phyloP scores from a whole-genome alignment of 2,329 filamentous ascomycete species.

The Cordyceps militaris region DNA sequence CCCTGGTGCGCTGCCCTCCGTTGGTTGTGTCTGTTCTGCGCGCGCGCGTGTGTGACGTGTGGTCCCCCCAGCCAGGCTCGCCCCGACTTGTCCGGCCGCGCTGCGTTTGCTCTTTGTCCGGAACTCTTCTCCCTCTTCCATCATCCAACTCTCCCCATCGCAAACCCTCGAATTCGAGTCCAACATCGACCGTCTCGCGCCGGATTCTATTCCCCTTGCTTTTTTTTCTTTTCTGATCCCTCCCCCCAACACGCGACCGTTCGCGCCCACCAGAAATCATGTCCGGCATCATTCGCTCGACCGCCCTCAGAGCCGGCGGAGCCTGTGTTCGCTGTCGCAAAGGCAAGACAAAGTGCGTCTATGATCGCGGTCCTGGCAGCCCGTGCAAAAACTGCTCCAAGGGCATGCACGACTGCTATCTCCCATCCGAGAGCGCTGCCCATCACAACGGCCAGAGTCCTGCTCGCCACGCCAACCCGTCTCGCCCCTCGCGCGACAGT shows the following conservation, averaged over 20 bases:
- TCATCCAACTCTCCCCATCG: background rate
- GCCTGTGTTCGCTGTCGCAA: constrained; percentile 58
- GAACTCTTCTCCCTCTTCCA: background rate
- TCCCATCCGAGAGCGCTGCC: constrained; percentile 53
- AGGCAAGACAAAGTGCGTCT: constrained; percentile 58
- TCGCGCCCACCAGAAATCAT: constrained; percentile 23
- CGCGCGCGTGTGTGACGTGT: constrained; percentile 3
- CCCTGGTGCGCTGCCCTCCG: background rate
- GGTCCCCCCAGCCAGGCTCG: background rate
- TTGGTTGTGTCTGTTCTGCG: background rate
- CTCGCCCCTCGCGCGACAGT: constrained; percentile 46
- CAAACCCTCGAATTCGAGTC: background rate
- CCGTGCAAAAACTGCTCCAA: constrained; percentile 59
- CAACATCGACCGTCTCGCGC: background rate
- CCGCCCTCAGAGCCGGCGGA: constrained; percentile 53
- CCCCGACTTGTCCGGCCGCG: constrained; percentile 8
- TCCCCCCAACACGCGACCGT: background rate
- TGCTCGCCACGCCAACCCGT: constrained; percentile 39
- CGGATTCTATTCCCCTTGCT: background rate
- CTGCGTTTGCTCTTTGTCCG: constrained; percentile 8
- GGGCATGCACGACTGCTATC: constrained; percentile 57
- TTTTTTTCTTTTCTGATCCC: background rate
- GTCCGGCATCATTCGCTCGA: constrained; percentile 47
- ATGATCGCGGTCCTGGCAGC: constrained; percentile 55
- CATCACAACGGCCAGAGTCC: constrained; percentile 54